Percentiles rank a stretch among this genome's conserved stretches.
phyloP scores from a whole-genome alignment of 148 eudicot species.

The Rhododendron ferrugineum region DNA sequence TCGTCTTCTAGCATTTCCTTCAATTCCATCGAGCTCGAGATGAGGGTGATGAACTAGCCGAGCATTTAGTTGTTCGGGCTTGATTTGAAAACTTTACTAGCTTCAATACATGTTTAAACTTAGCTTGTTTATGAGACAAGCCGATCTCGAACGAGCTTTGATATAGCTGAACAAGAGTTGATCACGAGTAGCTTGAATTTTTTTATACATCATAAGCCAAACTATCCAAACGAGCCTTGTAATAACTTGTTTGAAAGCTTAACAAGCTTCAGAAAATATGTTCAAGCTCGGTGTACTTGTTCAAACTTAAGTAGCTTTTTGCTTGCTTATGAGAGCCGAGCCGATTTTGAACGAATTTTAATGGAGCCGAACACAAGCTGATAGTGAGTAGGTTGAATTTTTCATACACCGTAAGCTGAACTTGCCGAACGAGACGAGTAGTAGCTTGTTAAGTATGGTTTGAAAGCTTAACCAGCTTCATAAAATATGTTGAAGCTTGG shows the following conservation, averaged over 20 bases:
- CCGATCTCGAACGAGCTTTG: too few relatives aligned
- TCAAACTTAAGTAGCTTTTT: too few relatives aligned
- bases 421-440: background rate
- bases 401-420: background rate
- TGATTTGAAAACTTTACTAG: background rate
- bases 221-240: too few relatives aligned
- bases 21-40: background rate
- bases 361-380: background rate
- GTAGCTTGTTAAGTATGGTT: background rate
- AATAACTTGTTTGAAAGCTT: too few relatives aligned
- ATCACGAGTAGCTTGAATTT: too few relatives aligned
- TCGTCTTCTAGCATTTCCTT: background rate
- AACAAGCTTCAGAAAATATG: background rate
- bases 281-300: too few relatives aligned
- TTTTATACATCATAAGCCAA: too few relatives aligned
- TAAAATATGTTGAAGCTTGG: background rate
- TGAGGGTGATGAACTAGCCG: background rate
- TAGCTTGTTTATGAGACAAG: background rate
- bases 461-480: background rate
- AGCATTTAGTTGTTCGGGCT: background rate
- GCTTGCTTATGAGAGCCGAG: background rate
- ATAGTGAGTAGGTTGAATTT: background rate
- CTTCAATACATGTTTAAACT: background rate
- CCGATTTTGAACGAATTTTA: background rate
- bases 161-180: too few relatives aligned